phyloP scores from a whole-genome alignment of 306 rosid genomes.

The Rosa lucieae region DNA sequence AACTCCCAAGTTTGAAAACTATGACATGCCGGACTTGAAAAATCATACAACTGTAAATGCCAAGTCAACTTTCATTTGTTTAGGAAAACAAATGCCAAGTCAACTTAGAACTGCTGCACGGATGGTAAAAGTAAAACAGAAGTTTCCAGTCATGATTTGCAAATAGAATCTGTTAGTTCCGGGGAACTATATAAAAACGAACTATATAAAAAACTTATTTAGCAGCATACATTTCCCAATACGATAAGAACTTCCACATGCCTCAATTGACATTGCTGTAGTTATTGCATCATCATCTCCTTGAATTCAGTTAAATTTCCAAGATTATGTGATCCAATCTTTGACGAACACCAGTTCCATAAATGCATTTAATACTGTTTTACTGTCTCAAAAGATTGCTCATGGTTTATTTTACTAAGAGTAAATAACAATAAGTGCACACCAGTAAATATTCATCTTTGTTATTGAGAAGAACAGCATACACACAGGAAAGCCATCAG shows the following conservation, averaged over 20 bases:
- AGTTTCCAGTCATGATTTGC: conserved; percentile 7
- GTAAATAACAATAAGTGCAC: background rate
- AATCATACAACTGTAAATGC: background rate
- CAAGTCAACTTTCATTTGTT: background rate
- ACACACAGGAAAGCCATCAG: background rate
- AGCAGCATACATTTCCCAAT: background rate
- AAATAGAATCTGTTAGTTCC: background rate
- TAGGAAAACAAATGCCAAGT: background rate
- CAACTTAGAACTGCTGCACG: conserved; percentile 12
- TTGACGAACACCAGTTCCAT: background rate
- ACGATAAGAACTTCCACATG: background rate
- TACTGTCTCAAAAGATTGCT: background rate
- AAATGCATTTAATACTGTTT: background rate
- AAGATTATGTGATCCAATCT: background rate
- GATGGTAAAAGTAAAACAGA: conserved; percentile 1
- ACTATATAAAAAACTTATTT: background rate
- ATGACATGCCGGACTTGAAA: background rate
- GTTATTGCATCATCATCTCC: background rate
- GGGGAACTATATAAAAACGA: background rate
- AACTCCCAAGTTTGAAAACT: background rate
- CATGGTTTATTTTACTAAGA: background rate
- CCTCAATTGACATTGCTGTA: conserved; percentile 1
- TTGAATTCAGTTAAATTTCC: background rate
- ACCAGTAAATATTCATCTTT: background rate
- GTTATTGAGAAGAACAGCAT: background rate